Conservation (phyloP, 768 basidiomycete species). For the Naganishia onofrii region DNA sequence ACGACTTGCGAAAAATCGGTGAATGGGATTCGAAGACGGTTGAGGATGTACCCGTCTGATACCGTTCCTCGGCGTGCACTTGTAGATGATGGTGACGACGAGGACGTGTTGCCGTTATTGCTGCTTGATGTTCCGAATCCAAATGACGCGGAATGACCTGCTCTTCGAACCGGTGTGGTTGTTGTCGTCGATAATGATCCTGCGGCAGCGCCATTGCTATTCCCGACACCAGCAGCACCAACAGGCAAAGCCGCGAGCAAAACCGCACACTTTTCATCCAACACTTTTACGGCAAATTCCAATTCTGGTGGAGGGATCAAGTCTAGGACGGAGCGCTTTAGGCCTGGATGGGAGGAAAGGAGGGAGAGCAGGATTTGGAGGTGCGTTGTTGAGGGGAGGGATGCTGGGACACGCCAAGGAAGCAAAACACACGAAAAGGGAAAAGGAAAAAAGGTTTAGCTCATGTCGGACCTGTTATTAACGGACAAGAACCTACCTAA, state of each 20-base stretch:
- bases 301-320: slow-evolving; percentile 9
- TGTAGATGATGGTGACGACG: too few relatives aligned
- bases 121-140: not conserved
- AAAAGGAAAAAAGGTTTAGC: not conserved
- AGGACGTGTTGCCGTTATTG: not conserved
- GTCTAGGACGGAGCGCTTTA: not conserved
- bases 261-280: not conserved
- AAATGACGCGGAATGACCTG: not conserved
- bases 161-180: not conserved
- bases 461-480: not conserved
- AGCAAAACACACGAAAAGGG: not conserved
- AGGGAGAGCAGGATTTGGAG: slow-evolving; percentile 19
- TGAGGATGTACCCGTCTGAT: slow-evolving; percentile 12
- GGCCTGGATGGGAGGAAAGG: not conserved
- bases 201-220: not conserved
- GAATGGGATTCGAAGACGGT: slow-evolving; percentile 12
- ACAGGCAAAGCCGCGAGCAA: slow-evolving; percentile 2
- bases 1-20: slow-evolving; percentile 6
- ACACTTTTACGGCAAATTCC: not conserved
- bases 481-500: not conserved
- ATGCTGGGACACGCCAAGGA: not conserved
- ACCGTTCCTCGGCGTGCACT: too few relatives aligned
- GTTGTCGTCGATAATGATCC: not conserved
- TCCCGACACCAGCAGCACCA: not conserved
- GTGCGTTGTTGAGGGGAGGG: slow-evolving; percentile 15